Conservation (phyloP, 2,329 filamentous ascomycete genomes). For the Cladosporium sp. region DNA sequence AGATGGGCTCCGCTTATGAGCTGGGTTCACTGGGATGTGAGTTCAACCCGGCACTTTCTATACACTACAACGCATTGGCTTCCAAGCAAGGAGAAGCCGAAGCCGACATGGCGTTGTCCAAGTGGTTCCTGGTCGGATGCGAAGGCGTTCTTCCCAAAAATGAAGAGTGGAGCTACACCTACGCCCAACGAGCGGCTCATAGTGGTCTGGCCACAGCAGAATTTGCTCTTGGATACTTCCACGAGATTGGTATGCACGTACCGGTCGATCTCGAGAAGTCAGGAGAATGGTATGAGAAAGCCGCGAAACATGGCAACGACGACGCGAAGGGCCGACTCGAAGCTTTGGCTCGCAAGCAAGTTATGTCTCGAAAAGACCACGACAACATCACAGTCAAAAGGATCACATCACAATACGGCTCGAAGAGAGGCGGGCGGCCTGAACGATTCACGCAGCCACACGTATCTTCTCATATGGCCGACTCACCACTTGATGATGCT, state of each 20-base stretch:
- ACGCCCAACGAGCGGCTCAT: constrained; percentile 82
- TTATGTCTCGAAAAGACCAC: constrained; percentile 83
- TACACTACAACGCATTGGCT: constrained; percentile 94
- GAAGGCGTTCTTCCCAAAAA: constrained; percentile 94
- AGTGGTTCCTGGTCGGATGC: constrained; percentile 97
- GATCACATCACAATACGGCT: constrained; percentile 66
- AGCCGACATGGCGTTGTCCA: constrained; percentile 92
- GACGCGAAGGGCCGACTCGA: constrained; percentile 83
- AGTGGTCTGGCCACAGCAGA: constrained; percentile 85
- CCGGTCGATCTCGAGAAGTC: constrained; percentile 81
- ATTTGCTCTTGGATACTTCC: constrained; percentile 96
- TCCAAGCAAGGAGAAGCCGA: constrained; percentile 90
- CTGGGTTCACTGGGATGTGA: constrained; percentile 91
- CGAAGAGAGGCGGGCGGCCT: constrained; percentile 52
- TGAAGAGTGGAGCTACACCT: constrained; percentile 87
- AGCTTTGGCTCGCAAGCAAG: constrained; percentile 75
- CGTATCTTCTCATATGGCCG: constrained; percentile 25
- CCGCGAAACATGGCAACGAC: constrained; percentile 86
- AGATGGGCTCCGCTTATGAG: constrained; percentile 96
- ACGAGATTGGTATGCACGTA: constrained; percentile 93
- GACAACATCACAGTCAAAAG: constrained; percentile 85
- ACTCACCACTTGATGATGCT: constrained; percentile 13
- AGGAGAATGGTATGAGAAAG: constrained; percentile 84
- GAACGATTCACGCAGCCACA: constrained; percentile 37
- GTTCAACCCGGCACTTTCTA: constrained; percentile 86